Percentiles rank a stretch among this genome's conserved stretches.
Evolutionary conservation across 441 rosid genomes (phyloP).

Genomic region (Pelargonium myrrhifolium): DNA sequence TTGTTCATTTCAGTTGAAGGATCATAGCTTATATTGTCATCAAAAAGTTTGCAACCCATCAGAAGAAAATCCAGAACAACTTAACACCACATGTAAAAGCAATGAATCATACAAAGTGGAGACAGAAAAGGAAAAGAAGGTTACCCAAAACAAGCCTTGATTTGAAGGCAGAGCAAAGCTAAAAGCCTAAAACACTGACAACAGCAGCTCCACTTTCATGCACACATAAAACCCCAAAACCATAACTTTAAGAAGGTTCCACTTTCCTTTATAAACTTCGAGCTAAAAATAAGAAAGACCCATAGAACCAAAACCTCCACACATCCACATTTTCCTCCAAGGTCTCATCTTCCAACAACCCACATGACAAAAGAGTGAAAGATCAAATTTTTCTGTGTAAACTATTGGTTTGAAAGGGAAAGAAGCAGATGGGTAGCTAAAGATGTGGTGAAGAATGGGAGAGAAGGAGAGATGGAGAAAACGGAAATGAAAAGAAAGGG

Average conservation of each 20-base stretch:
- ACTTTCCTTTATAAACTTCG: too few relatives aligned
- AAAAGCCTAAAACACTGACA: not conserved
- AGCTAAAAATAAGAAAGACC: not conserved
- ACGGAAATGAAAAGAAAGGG: conserved; percentile 5
- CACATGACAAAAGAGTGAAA: not conserved
- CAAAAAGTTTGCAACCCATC: too few relatives aligned
- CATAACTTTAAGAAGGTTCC: not conserved
- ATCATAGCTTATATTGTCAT: not conserved
- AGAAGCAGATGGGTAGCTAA: conserved; percentile 3
- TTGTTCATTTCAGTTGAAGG: not conserved
- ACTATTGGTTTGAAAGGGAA: not conserved
- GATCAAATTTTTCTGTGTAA: not conserved
- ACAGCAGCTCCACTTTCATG: not conserved
- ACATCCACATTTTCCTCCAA: not conserved
- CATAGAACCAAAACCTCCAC: not conserved
- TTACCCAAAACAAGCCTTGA: conserved; percentile 2
- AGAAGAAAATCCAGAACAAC: not conserved
- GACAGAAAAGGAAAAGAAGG: not conserved
- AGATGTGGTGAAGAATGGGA: conserved; percentile 1
- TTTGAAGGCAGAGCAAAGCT: not conserved
- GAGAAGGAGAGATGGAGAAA: not conserved
- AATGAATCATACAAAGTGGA: not conserved
- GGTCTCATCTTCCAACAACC: conserved; percentile 1
- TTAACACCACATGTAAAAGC: not conserved
- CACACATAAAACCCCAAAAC: not conserved